Evolutionary conservation across 75 land plant species (phyloP), one percentile per base, ranked within the genome.

Genomic region (Gnetum montanum): DNA sequence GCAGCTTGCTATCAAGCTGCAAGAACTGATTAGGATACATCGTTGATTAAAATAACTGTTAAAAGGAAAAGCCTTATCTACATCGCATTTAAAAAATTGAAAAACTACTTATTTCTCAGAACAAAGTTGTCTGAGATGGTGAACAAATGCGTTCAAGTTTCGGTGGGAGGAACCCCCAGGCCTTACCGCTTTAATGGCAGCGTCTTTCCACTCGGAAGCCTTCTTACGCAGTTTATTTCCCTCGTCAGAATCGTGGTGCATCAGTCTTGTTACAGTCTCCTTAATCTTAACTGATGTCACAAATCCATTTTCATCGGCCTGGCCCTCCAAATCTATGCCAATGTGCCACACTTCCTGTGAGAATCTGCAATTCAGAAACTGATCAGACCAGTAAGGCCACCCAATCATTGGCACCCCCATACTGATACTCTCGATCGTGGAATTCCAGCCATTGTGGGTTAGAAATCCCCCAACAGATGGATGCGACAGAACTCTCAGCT

Each of bases 311-410:
- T 23, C 49, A 23, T 47, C 49, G 49, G 18, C 41, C 4, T 3
- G 4, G 26, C 13, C 25, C 5, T 12, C 43, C 19, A 58, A 20
- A n/a, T 20, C 13, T 5, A 61, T 6, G 10, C 63, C 63, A 2
- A 61, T 37, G 13, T 16, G 48, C 54, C 54, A 46, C 15, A n/a
- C 56, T 8, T 49, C 59, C 8, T 49, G 38, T 5, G 33, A 13
- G 7, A 27, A 61, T 13, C 24, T 2, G 8, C 51, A 8, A 15
- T 61, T 49, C 4, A 61, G 7, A 61, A 26, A 34, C 49, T 61
- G 63, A 18, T 61, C 63, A n/a, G 20, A 57, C 19, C 16, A 31
- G 22, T 13, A 61, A 30, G 63, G 63, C 63, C 63, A 61, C 15
- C 58, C 31, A 16, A 61, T 29, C 34, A 61, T 61, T 2, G 58